Base-by-base conservation (phyloP, 129 eudicot genomes). In the Flaveria brownii region DNA sequence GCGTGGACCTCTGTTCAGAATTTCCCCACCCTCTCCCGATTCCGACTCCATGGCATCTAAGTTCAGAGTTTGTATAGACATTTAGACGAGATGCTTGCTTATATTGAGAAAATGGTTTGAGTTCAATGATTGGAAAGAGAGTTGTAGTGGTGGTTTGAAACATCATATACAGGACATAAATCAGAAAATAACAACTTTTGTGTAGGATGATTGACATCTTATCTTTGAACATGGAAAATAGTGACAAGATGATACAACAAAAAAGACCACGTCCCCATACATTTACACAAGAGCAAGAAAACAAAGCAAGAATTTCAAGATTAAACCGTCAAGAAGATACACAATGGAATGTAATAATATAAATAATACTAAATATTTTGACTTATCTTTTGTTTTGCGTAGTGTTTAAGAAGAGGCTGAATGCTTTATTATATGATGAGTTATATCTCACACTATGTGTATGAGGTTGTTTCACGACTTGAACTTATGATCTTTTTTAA, bases 111-210 rank as follows among this genome's bases (percentile, higher is more conserved):
- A 36, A 36, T 56, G 28, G 3, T 8, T 17, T 12, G 4, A 2
- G 41, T 8, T 61, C 67, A 61, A 60, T 26, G n/a, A 25, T 61
- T 26, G 41, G 67, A 25, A 25, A 61, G 42, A 60, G 17, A 25
- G 26, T 8, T 61, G 67, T 13, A 26, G 15, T 12, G 12, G 22
- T 22, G 1, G 26, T 61, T 61, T 25, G 41, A 61, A 11, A 26
- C 67, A 61, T 26, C 17, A 25, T 60, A 13, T 25, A 11, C 41
- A 60, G 12, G 16, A 26, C 41, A 61, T 26, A 61, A 1, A 25
- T 61, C 18, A 61, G 18, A 61, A 61, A 61, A 61, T 61, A 26
- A 61, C 67, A 61, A 61, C 67, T 61, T 61, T 61, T 61, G 41
- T 11, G 5, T 13, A 60, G 36, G 18, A 60, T 60, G 67, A 61